phyloP scores from a whole-genome alignment of 2,329 filamentous ascomycete genomes.

The Aspergillus pseudoglaucus region DNA sequence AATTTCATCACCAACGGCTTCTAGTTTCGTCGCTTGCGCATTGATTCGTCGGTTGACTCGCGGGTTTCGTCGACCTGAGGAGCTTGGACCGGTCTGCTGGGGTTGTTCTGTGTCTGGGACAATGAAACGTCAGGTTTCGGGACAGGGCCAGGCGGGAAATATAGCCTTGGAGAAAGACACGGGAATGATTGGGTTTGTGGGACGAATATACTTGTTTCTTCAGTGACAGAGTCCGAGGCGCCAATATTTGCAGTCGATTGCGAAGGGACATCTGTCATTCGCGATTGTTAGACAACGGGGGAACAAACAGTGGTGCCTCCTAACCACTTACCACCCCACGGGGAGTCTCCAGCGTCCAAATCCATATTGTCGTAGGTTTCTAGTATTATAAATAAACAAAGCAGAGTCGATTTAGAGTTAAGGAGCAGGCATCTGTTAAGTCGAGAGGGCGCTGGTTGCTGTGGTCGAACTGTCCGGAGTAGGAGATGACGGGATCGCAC shows the following conservation, averaged over 20 bases:
- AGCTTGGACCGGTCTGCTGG: slow-evolving; percentile 32
- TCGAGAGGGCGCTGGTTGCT: too few relatives aligned
- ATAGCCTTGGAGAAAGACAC: neutral
- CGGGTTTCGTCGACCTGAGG: slow-evolving; percentile 44
- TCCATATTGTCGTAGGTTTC: slow-evolving; percentile 26
- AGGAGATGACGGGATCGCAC: slow-evolving; percentile 9
- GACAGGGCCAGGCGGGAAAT: neutral
- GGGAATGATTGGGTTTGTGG: neutral
- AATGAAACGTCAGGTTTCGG: neutral
- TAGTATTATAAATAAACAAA: neutral
- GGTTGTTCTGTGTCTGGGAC: slow-evolving; percentile 22
- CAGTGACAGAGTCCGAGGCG: slow-evolving; percentile 19
- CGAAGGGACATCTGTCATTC: slow-evolving; percentile 40
- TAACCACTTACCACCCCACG: slow-evolving; percentile 42
- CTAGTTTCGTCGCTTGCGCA: slow-evolving; percentile 55
- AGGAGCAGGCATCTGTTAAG: too few relatives aligned
- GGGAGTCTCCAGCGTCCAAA: slow-evolving; percentile 41
- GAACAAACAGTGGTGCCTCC: neutral
- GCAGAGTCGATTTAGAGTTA: neutral
- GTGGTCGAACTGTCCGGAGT: neutral
- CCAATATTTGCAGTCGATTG: slow-evolving; percentile 27
- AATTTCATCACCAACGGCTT: slow-evolving; percentile 56
- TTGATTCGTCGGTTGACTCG: slow-evolving; percentile 52
- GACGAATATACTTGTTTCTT: slow-evolving; percentile 25
- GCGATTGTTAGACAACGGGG: neutral